Evolutionary conservation across 2,329 filamentous ascomycete species (phyloP).

Genomic region (Venturia oleaginea): DNA sequence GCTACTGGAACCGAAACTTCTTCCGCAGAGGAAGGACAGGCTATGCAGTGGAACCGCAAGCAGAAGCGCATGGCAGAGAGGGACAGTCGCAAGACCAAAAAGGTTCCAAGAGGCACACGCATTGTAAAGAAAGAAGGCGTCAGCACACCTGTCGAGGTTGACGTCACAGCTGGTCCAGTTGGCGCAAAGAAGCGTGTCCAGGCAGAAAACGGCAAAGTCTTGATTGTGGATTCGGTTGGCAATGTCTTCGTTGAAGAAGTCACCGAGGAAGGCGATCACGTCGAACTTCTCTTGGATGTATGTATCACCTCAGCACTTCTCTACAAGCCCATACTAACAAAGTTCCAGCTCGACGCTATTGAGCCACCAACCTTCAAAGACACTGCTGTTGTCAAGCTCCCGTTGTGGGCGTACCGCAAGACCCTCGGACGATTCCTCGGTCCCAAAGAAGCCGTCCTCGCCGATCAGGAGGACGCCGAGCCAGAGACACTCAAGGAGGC

Average conservation of each 20-base stretch:
- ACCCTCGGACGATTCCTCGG: conserved; percentile 35
- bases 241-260: conserved; percentile 93
- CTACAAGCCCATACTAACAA: background rate
- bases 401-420: conserved; percentile 58
- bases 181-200: conserved; percentile 80
- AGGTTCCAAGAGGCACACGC: conserved; percentile 36
- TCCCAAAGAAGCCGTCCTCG: conserved; percentile 19
- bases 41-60: conserved; percentile 63
- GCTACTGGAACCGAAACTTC: conserved; percentile 28
- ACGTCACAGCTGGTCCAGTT: conserved; percentile 48
- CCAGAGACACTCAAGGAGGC: conserved; percentile 20
- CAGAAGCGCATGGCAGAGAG: conserved; percentile 85
- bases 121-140: conserved; percentile 39
- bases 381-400: conserved; percentile 73
- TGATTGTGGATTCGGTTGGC: conserved; percentile 84
- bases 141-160: conserved; percentile 47
- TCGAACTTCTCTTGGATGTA: conserved; percentile 83
- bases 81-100: conserved; percentile 61
- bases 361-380: conserved; percentile 66
- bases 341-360: conserved; percentile 64
- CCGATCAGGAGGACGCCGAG: conserved; percentile 30
- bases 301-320: conserved; percentile 30
- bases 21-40: conserved; percentile 35
- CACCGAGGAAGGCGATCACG: conserved; percentile 73
- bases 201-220: conserved; percentile 88